phyloP scores from a whole-genome alignment of 2,329 filamentous ascomycete species.

The Xylaria sp. region DNA sequence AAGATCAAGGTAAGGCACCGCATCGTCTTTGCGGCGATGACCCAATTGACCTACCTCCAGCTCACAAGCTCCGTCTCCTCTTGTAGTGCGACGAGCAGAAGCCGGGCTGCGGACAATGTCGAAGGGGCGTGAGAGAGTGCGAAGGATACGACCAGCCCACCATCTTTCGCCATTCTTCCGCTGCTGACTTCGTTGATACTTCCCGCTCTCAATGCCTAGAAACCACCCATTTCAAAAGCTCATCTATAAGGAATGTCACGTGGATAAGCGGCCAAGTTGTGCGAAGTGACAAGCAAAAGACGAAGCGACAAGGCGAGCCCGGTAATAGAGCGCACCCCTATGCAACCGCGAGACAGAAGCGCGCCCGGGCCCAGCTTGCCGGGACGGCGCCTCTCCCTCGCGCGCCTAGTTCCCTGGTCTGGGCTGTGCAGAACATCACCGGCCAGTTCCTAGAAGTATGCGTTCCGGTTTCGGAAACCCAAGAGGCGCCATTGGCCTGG shows the following conservation, averaged over 20 bases:
- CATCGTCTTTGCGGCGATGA: not conserved
- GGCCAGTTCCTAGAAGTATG: constrained; percentile 28
- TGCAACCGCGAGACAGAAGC: not conserved
- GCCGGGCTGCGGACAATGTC: constrained; percentile 30
- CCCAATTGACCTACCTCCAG: not conserved
- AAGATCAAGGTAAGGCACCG: constrained; percentile 31
- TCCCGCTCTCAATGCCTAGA: not conserved
- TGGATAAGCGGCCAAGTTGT: constrained; percentile 3
- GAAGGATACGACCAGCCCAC: constrained; percentile 26
- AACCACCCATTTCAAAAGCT: constrained; percentile 2
- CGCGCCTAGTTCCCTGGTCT: constrained; percentile 15
- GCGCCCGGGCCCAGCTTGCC: not conserved
- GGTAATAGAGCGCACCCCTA: constrained; percentile 4
- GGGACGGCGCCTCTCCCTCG: constrained; percentile 10
- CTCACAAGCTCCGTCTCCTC: not conserved
- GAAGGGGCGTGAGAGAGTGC: constrained; percentile 29
- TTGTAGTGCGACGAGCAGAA: constrained; percentile 30
- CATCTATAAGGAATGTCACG: not conserved
- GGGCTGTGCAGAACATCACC: constrained; percentile 26
- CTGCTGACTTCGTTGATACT: constrained; percentile 10
- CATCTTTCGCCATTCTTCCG: constrained; percentile 29
- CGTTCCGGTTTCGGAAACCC: constrained; percentile 16
- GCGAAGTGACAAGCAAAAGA: not conserved
- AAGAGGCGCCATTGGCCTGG: constrained; percentile 30
- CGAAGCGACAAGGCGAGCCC: not conserved